Evolutionary conservation across 176 grass and related monocot genomes (phyloP).

Genomic region (Eleusine indica): DNA sequence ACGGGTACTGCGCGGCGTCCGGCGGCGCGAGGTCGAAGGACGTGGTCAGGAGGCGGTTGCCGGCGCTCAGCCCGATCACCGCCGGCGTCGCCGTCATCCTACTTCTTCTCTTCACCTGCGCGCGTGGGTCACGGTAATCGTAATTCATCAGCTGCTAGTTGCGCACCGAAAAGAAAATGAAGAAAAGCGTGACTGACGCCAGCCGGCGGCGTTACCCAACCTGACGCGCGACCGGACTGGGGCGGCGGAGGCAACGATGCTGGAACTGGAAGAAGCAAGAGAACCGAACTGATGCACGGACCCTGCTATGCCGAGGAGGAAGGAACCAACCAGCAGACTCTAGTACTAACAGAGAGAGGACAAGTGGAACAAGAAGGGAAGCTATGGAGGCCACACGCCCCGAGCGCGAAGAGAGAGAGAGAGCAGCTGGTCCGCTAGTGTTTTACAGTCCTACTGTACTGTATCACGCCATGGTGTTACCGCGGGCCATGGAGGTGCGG

Average conservation of each 20-base stretch:
- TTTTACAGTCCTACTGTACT: background rate
- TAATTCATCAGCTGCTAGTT: background rate
- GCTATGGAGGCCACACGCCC: constrained; percentile 39
- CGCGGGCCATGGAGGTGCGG: background rate
- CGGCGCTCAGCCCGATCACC: constrained; percentile 81
- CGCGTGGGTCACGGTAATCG: no score
- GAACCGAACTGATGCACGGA: background rate
- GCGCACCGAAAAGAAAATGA: background rate
- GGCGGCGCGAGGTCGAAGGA: constrained; percentile 57
- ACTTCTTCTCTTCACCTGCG: background rate
- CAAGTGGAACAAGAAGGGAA: constrained; percentile 1
- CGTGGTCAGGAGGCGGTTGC: constrained; percentile 72
- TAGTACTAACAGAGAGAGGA: background rate
- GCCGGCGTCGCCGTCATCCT: constrained; percentile 71
- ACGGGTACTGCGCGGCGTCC: constrained; percentile 25
- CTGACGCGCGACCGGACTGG: background rate
- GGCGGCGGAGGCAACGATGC: background rate
- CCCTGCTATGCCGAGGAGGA: background rate
- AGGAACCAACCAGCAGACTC: background rate
- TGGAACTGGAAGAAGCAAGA: background rate
- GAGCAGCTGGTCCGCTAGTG: constrained; percentile 26
- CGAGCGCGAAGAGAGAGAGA: background rate
- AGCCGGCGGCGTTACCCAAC: constrained; percentile 17
- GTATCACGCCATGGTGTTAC: constrained; percentile 1
- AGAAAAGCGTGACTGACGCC: no score